Percentiles rank a stretch among this genome's conserved stretches.
phyloP scores from a whole-genome alignment of 2,329 filamentous ascomycete genomes.

The Dactylellina cionopaga region DNA sequence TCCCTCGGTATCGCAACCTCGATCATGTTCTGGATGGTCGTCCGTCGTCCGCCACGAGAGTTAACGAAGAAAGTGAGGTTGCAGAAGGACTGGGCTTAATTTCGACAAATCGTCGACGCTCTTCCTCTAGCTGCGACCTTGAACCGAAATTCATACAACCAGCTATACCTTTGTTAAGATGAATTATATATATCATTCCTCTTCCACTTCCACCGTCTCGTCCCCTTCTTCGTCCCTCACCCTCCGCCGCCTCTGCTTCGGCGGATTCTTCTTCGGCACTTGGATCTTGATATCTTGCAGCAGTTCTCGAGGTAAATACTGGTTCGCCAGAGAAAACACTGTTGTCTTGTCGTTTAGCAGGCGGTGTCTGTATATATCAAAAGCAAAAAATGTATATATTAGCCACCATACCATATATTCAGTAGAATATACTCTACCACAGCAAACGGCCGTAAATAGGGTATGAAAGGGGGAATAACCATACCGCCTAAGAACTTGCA shows the following conservation, averaged over 20 bases:
- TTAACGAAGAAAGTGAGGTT: constrained; percentile 77
- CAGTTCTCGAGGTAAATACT: constrained; percentile 81
- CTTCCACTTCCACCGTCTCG: constrained; percentile 3
- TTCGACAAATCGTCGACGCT: constrained; percentile 56
- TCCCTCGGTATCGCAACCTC: constrained; percentile 83
- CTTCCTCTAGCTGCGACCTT: constrained; percentile 54
- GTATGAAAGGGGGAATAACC: constrained; percentile 57
- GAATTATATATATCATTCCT: no score
- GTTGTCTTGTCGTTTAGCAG: constrained; percentile 77
- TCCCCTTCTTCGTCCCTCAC: constrained; percentile 9
- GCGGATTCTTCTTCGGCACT: constrained; percentile 25
- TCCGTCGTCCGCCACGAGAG: constrained; percentile 83
- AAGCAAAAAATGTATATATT: constrained; percentile 52
- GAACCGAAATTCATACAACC: neutral
- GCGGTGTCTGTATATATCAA: constrained; percentile 72
- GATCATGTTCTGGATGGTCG: constrained; percentile 95
- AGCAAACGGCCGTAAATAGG: no score
- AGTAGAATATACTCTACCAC: no score
- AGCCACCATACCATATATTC: constrained; percentile 1
- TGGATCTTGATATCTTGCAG: constrained; percentile 83
- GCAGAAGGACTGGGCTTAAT: constrained; percentile 76
- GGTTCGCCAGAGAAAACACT: constrained; percentile 84
- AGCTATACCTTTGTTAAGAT: no score
- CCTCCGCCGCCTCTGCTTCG: constrained; percentile 23
- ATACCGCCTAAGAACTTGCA: constrained; percentile 84